These are phyloP conservation scores for Eucalyptus leucophloia DNA, from an alignment of 345 rosid genomes.

Conservation along the genomic window DNA sequence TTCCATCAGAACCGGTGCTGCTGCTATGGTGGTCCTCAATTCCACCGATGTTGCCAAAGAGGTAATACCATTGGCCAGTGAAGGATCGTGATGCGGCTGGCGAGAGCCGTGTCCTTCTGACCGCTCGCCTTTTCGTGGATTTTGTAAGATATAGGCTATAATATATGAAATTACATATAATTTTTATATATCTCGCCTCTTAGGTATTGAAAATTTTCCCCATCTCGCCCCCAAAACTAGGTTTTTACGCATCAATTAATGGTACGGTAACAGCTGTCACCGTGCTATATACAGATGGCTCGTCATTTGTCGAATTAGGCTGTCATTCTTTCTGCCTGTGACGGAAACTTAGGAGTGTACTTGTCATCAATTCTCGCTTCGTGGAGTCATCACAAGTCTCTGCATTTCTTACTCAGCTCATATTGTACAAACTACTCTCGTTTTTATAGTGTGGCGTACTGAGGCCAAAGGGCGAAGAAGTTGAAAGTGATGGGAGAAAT, in stretches of 20 bases:
- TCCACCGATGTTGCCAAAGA: constrained; percentile 66
- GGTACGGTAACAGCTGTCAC: background rate
- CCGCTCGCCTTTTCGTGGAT: background rate
- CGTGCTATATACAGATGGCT: background rate
- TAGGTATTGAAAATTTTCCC: background rate
- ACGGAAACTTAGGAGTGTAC: background rate
- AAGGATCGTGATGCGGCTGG: background rate
- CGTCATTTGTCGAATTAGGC: background rate
- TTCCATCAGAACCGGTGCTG: constrained; percentile 66
- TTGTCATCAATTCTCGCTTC: background rate
- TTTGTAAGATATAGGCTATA: background rate
- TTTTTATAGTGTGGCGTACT: background rate
- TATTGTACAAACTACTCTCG: background rate
- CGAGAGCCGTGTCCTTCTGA: background rate
- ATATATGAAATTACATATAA: background rate
- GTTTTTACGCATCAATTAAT: background rate
- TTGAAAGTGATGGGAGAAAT: background rate
- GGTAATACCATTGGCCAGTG: constrained; percentile 11
- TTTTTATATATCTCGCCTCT: background rate
- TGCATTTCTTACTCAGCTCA: background rate
- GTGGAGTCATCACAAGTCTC: background rate
- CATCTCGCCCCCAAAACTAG: background rate
- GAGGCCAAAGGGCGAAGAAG: background rate
- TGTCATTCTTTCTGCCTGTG: background rate
- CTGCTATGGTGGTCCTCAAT: constrained; percentile 54